A percentile compares a stretch with the other conserved stretches of the same genome.
These are phyloP conservation scores for Aspergillus bombycis DNA, from an alignment of 2,329 filamentous ascomycete species.

Conservation along the genomic window DNA sequence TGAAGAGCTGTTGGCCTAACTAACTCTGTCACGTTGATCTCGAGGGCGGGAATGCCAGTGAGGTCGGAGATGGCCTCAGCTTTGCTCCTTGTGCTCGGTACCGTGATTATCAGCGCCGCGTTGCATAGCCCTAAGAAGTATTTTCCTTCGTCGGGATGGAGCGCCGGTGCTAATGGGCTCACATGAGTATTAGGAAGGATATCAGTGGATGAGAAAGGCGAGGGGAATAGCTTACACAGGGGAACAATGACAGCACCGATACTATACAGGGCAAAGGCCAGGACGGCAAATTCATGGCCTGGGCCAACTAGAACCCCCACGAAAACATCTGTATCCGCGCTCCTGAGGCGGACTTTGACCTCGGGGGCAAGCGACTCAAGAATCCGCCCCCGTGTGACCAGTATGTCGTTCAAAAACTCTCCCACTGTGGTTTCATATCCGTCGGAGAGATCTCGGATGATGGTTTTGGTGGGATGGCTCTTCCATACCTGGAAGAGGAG, in stretches of 20 bases:
- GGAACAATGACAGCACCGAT: not conserved
- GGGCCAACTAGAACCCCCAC: not conserved
- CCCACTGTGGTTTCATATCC: not conserved
- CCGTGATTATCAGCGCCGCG: not conserved
- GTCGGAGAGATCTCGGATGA: not conserved
- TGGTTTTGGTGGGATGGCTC: not conserved
- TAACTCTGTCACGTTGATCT: not conserved
- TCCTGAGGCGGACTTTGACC: not conserved
- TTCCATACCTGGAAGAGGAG: not conserved
- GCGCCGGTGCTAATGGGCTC: not conserved
- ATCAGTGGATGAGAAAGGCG: too few relatives aligned
- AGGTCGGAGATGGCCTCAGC: not conserved
- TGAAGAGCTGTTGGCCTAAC: not conserved
- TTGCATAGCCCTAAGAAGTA: not conserved
- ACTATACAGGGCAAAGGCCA: not conserved
- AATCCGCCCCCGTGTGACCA: not conserved
- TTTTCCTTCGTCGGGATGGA: not conserved
- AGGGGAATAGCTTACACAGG: not conserved
- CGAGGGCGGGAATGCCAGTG: not conserved
- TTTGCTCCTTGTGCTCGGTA: not conserved
- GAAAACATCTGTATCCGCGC: not conserved
- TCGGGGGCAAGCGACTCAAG: not conserved
- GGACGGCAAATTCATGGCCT: not conserved
- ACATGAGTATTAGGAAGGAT: too few relatives aligned
- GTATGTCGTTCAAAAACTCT: not conserved